These are phyloP conservation scores for Syncephalastrum racemosum DNA, from an alignment of 371 early-diverging fungal genomes.

Conservation along the genomic window DNA sequence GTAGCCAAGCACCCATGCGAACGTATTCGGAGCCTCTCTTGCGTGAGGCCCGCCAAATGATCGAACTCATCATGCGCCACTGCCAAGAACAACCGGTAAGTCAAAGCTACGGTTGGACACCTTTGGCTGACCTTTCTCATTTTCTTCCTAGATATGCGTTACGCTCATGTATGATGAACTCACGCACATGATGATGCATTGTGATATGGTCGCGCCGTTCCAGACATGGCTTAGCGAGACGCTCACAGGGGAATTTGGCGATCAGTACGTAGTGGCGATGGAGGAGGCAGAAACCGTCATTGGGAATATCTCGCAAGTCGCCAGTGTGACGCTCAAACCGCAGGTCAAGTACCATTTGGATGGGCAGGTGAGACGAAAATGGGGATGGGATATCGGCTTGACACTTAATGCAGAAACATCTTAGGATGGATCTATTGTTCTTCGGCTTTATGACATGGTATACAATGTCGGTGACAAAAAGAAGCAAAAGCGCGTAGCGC, in stretches of 20 bases:
- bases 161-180: slow-evolving; percentile 77
- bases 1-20: background rate
- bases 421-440: slow-evolving; percentile 16
- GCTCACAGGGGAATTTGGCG: slow-evolving; percentile 63
- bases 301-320: background rate
- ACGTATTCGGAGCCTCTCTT: slow-evolving; percentile 27
- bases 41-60: slow-evolving; percentile 39
- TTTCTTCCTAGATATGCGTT: slow-evolving; percentile 51
- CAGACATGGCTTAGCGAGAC: slow-evolving; percentile 71
- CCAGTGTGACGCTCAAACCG: slow-evolving; percentile 20
- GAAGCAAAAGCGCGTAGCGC: slow-evolving; percentile 41
- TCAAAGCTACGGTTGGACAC: background rate
- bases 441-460: slow-evolving; percentile 30
- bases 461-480: slow-evolving; percentile 24
- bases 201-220: slow-evolving; percentile 55
- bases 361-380: slow-evolving; percentile 18
- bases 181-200: slow-evolving; percentile 56
- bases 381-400: background rate
- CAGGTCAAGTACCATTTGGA: slow-evolving; percentile 48
- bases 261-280: slow-evolving; percentile 53
- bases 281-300: slow-evolving; percentile 19
- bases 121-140: background rate
- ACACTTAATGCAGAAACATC: background rate
- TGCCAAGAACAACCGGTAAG: slow-evolving; percentile 54
- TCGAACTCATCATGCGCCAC: slow-evolving; percentile 45